A percentile compares a stretch with the other conserved stretches of the same genome.
These are phyloP conservation scores for Exophiala alcalophila DNA, from an alignment of 2,329 filamentous ascomycete genomes.

Conservation along the genomic window DNA sequence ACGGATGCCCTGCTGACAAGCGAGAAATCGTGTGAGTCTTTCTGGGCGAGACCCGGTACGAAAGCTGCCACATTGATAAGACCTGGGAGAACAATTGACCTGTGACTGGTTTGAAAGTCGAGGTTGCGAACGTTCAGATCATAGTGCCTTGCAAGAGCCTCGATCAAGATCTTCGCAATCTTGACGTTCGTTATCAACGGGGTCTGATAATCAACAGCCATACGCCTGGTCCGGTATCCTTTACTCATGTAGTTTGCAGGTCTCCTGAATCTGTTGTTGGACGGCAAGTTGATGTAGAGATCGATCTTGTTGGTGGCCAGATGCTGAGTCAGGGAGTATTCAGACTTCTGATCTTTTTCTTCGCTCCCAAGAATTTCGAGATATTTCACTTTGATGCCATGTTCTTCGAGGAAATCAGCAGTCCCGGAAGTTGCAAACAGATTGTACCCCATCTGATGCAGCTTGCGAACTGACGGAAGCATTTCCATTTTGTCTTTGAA, in stretches of 20 bases:
- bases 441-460: constrained; percentile 89
- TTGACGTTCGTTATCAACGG: constrained; percentile 98
- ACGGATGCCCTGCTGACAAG: constrained; percentile 70
- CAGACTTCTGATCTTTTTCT: constrained; percentile 82
- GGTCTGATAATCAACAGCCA: constrained; percentile 98
- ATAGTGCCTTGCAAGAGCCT: constrained; percentile 87
- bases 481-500: constrained; percentile 99
- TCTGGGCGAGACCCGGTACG: constrained; percentile 67
- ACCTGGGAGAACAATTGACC: constrained; percentile 69
- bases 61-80: constrained; percentile 78
- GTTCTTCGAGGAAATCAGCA: constrained; percentile 91
- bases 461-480: constrained; percentile 84
- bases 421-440: constrained; percentile 95
- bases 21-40: constrained; percentile 65
- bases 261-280: constrained; percentile 92
- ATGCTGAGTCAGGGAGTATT: constrained; percentile 96
- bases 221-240: constrained; percentile 91
- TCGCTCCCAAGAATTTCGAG: constrained; percentile 78
- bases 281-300: constrained; percentile 98
- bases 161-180: constrained; percentile 95
- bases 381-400: constrained; percentile 88
- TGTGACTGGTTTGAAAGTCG: constrained; percentile 89
- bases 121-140: constrained; percentile 77
- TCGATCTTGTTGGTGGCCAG: constrained; percentile 97
- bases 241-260: constrained; percentile 98